Evolutionary conservation across 2,329 filamentous ascomycete species (phyloP), one percentile per base, ranked within the genome.

Genomic region (Fusarium neocosmosporiellum): DNA sequence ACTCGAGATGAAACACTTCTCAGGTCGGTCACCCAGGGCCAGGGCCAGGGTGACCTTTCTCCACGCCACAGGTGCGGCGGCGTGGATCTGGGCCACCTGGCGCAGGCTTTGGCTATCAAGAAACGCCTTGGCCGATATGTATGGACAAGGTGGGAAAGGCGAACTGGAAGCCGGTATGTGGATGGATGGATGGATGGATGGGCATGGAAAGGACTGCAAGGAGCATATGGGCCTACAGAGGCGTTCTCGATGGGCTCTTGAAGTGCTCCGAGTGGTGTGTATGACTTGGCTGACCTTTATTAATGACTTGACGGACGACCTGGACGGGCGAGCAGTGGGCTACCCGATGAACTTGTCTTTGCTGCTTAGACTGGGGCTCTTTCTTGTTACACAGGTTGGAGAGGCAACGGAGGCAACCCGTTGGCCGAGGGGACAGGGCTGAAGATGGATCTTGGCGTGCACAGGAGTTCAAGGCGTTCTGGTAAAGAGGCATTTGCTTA

Each of bases 381-480:
- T 65, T 71, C 54, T 70, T 65, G 34, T 29, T 59, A 66, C 55
- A 73, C 55, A 66, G 50, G 31, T 22, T 57, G 55, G 69, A 64
- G 70, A 63, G 67, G 63, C 66, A 69, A 67, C 66, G 65, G 63
- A 73, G 73, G 73, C 64, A 64, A 72, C 60, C 64, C 70, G 71
- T 69, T 70, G 67, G 69, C 53, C 41, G 46, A 37, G 48, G 46
- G 53, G 46, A 33, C 29, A 46, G 53, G 67, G 39, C 37, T 31
- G 63, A 34, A 61, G 59, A 63, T 55, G 58, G 36, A 46, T 39
- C 65, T 54, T 65, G 60, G 48, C 59, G 69, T 53, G 69, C 66
- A 72, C 54, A 59, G 75, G 72, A 75, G 75, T 74, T 77, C 65
- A 61, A 33, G 75, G 76, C 66, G 76, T 78, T 75, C 59, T 57